Conservation (phyloP, 768 basidiomycete species). For the Pisolithus marmoratus region DNA sequence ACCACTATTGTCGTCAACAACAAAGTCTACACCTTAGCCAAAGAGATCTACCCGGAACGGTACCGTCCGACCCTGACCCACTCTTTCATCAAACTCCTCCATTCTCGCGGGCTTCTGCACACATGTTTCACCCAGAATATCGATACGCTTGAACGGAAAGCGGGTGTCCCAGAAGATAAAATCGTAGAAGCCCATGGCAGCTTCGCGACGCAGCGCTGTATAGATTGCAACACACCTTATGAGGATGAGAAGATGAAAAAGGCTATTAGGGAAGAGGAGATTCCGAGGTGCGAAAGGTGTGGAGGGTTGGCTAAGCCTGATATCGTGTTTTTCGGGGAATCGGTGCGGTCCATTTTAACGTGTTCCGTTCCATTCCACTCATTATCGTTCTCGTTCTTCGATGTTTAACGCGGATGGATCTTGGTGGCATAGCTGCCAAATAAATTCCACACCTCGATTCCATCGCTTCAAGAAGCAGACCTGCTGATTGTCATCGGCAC, state of each 20-base stretch:
- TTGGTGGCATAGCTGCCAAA: conserved; percentile 54
- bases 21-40: conserved; percentile 83
- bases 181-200: conserved; percentile 96
- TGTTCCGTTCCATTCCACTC: background rate
- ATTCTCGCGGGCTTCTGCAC: conserved; percentile 61
- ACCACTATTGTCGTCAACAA: background rate
- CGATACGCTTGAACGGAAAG: conserved; percentile 84
- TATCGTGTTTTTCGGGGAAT: conserved; percentile 90
- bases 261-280: conserved; percentile 49
- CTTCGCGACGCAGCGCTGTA: conserved; percentile 83
- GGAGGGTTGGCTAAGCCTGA: conserved; percentile 85
- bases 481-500: conserved; percentile 90
- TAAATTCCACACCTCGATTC: conserved; percentile 54
- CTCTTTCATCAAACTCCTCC: conserved; percentile 80
- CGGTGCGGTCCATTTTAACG: conserved; percentile 37
- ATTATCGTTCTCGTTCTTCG: background rate
- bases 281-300: conserved; percentile 61
- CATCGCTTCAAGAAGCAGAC: conserved; percentile 60
- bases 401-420: background rate
- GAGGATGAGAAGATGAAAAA: conserved; percentile 64
- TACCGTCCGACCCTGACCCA: conserved; percentile 87
- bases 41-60: conserved; percentile 88
- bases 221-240: conserved; percentile 59
- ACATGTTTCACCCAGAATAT: conserved; percentile 90
- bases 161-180: conserved; percentile 65